Evolutionary conservation across 2,329 filamentous ascomycete genomes (phyloP), one percentile per base, ranked within the genome.

Genomic region (Aureobasidium sp.): DNA sequence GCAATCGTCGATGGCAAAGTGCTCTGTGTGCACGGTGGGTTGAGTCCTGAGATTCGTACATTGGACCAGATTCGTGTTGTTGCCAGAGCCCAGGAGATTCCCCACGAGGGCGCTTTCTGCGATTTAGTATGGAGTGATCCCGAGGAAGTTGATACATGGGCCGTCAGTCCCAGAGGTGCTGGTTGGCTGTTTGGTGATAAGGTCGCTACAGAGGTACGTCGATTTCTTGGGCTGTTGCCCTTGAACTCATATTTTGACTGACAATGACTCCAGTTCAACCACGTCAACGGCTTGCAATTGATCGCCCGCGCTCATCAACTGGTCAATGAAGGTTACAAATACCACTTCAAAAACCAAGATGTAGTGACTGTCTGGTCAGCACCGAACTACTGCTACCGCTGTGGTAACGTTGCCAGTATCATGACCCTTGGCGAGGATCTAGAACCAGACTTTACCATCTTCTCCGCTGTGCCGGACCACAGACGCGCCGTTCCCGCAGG

Each of bases 1-100:
- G 94, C 94, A 68, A 86, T 99, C 70, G 96, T 99, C 76, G 93
- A 99, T 78, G 96, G 96, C 79, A 93, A 97, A 80, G 97, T 99
- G 73, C 96, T 99, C 79, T 99, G 94, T 78, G 87, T 99, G 63
- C 94, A 99, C 81, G 94, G 94, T 69, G 94, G 94, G 67, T 82
- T 99, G 65, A 96, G 90, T 64, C 94, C 94, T n/a, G 95, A 89
- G 74, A 96, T 96, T 72, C 91, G 96, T 75, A 96, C 91, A 29
- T 84, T 96, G 61, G 91, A 96, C 76, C 96, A 99, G 77, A 97
- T 99, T 75, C 83, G 93, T 68, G 91, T 91, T 36, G 83, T 99
- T 61, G 94, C 97, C 76, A 88, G 95, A 66, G 97, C 97, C 72
- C 94, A 99, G 77, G 94, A 99, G 76, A 95, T 99, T 48, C 94